Evolutionary conservation across 202 grass and related monocot species (phyloP).

Genomic region (Dendrocalamus latiflorus): DNA sequence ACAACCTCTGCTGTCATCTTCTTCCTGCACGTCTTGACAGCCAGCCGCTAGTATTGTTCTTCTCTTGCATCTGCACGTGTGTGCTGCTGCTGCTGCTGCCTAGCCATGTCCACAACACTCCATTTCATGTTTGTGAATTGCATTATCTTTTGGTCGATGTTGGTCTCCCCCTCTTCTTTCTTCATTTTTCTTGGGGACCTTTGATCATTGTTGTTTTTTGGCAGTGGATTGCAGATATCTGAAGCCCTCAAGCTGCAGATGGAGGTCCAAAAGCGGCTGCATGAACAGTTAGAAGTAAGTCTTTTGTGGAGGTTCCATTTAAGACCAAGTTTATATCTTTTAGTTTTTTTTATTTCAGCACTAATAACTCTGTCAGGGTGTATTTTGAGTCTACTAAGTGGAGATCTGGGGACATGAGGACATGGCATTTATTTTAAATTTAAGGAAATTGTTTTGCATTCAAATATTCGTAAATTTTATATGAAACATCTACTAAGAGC

Average conservation of each 20-base stretch:
- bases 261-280: no score
- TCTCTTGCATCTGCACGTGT: no score
- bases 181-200: no score
- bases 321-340: neutral
- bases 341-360: neutral
- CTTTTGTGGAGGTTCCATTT: neutral
- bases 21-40: no score
- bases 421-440: neutral
- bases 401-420: neutral
- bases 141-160: neutral
- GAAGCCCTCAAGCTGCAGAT: no score
- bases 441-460: neutral
- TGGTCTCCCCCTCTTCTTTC: neutral
- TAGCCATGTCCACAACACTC: no score
- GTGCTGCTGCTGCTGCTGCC: no score
- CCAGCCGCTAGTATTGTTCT: no score
- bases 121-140: neutral
- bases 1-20: no score
- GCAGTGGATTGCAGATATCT: slow-evolving; percentile 73
- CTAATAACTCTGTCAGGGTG: neutral
- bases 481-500: neutral
- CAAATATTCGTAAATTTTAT: neutral
- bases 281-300: no score
- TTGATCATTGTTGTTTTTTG: slow-evolving; percentile 12
- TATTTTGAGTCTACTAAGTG: neutral